Percentiles rank a stretch among this genome's conserved stretches.
Conservation (phyloP, 768 basidiomycete genomes). For the Hypholoma fasciculare region DNA sequence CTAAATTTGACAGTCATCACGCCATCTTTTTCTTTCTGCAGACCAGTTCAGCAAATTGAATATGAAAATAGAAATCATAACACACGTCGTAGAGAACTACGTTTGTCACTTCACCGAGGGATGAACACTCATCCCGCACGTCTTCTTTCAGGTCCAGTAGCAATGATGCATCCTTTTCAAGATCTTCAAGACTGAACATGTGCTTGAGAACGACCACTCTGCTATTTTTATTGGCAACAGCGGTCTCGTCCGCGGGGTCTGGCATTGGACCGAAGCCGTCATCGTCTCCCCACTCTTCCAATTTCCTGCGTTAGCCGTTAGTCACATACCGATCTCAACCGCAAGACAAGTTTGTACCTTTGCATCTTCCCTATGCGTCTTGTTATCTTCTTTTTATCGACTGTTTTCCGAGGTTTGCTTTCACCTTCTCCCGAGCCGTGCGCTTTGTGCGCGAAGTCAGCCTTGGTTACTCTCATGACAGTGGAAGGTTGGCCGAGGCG, state of each 20-base stretch:
- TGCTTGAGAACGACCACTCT: conserved; percentile 92
- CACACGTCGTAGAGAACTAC: conserved; percentile 93
- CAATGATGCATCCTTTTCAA: conserved; percentile 82
- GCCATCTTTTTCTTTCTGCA: conserved; percentile 87
- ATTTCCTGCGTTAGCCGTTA: conserved; percentile 56
- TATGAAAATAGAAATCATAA: conserved; percentile 10
- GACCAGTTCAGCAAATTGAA: conserved; percentile 7
- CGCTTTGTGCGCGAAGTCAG: conserved; percentile 77
- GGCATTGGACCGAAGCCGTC: conserved; percentile 83
- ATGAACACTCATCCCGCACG: conserved; percentile 90
- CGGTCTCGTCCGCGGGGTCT: conserved; percentile 51
- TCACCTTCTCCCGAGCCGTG: conserved; percentile 38
- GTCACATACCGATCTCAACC: not conserved
- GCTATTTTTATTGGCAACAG: conserved; percentile 51
- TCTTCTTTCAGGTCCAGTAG: conserved; percentile 95
- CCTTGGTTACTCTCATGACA: conserved; percentile 72
- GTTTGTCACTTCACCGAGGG: conserved; percentile 92
- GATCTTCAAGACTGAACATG: conserved; percentile 89
- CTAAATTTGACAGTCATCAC: conserved; percentile 97
- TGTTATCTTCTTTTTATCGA: conserved; percentile 78
- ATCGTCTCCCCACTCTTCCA: conserved; percentile 93
- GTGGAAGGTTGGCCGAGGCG: conserved; percentile 76
- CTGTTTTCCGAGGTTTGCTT: conserved; percentile 54
- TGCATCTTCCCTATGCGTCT: conserved; percentile 84
- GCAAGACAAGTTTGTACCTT: conserved; percentile 49